Evolutionary conservation across 2,329 filamentous ascomycete genomes (phyloP).

Genomic region (Sporothrix pallida): DNA sequence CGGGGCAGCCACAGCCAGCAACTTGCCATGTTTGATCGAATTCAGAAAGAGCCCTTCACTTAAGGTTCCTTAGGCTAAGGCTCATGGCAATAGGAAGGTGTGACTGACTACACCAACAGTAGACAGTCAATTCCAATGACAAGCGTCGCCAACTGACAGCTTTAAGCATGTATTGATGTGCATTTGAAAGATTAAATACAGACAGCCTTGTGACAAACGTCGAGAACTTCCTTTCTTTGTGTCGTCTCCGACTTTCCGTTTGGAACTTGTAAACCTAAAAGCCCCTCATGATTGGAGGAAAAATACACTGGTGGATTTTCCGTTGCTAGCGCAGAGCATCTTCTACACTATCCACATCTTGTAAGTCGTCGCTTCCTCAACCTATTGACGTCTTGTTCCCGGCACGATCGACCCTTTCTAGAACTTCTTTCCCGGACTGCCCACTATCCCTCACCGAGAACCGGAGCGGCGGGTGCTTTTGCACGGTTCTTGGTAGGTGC

Average conservation of each 20-base stretch:
- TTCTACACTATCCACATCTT: background rate
- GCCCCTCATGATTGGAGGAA: constrained; percentile 33
- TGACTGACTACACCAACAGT: background rate
- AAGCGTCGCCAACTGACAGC: background rate
- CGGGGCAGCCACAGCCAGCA: background rate
- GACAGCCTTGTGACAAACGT: background rate
- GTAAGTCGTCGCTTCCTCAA: background rate
- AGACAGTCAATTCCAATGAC: background rate
- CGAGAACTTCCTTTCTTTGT: background rate
- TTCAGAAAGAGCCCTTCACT: background rate
- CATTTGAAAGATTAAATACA: background rate
- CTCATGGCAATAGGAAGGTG: background rate
- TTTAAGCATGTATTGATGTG: background rate
- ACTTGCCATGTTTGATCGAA: background rate
- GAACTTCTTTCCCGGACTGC: constrained; percentile 2
- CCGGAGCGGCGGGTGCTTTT: constrained; percentile 20
- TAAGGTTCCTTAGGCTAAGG: background rate
- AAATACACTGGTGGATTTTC: constrained; percentile 26
- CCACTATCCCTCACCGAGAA: constrained; percentile 19
- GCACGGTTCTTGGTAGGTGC: background rate
- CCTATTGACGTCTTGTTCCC: background rate
- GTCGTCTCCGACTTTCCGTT: background rate
- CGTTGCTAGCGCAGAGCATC: constrained; percentile 17
- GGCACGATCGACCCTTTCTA: constrained; percentile 12
- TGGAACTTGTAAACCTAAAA: background rate